Percentiles rank a stretch among this genome's conserved stretches.
phyloP scores from a whole-genome alignment of 768 basidiomycete species.

The Amanita fuliginea region DNA sequence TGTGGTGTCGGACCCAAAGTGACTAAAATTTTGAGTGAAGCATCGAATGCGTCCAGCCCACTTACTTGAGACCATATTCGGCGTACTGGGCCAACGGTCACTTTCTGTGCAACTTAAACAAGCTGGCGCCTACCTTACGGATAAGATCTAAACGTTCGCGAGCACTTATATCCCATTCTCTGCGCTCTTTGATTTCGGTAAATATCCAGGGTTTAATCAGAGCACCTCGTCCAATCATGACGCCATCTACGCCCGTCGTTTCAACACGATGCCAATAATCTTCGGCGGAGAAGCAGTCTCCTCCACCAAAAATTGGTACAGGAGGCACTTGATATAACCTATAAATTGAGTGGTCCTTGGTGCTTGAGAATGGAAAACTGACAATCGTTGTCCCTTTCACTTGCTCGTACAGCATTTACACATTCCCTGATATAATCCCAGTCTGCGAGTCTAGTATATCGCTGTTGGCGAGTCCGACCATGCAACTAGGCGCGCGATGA shows the following conservation, averaged over 20 bases:
- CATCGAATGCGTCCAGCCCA: neutral
- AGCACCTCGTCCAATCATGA: constrained; percentile 93
- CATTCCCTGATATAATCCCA: constrained; percentile 92
- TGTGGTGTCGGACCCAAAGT: constrained; percentile 79
- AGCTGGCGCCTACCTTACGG: constrained; percentile 42
- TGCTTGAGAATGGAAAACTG: constrained; percentile 15
- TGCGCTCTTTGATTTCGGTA: constrained; percentile 84
- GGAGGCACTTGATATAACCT: constrained; percentile 43
- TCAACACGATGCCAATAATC: constrained; percentile 75
- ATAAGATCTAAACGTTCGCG: constrained; percentile 74
- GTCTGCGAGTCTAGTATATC: constrained; percentile 87
- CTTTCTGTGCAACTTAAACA: neutral
- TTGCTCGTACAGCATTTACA: constrained; percentile 64
- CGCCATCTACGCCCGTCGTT: constrained; percentile 78
- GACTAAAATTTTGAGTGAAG: constrained; percentile 29
- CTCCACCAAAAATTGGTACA: constrained; percentile 94
- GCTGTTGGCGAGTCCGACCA: constrained; percentile 88
- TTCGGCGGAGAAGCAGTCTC: constrained; percentile 85
- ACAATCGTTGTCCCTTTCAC: constrained; percentile 66
- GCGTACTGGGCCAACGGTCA: constrained; percentile 47
- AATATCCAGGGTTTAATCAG: constrained; percentile 96
- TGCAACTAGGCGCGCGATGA: constrained; percentile 53
- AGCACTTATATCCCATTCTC: constrained; percentile 91
- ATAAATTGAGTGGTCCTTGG: neutral
- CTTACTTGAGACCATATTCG: constrained; percentile 62